These are phyloP conservation scores for Geum urbanum DNA, from an alignment of 306 rosid species.

Conservation along the genomic window DNA sequence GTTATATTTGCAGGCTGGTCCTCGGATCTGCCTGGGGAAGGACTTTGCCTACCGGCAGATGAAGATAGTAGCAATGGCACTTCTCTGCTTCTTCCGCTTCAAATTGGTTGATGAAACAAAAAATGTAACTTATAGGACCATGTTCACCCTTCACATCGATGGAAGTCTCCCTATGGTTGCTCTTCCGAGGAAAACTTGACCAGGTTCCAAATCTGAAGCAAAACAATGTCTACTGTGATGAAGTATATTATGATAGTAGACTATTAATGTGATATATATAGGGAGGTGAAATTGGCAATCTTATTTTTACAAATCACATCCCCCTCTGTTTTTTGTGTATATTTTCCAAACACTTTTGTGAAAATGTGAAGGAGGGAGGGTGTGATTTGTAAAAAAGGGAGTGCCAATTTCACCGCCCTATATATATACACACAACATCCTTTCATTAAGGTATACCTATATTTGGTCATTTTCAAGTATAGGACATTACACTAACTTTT, in stretches of 20 bases:
- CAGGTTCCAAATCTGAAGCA: not conserved
- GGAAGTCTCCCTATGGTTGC: conserved; percentile 53
- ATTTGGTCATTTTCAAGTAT: too few relatives aligned
- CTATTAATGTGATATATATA: not conserved
- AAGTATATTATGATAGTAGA: not conserved
- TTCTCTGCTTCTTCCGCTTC: conserved; percentile 48
- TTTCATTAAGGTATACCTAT: too few relatives aligned
- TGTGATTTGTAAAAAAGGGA: too few relatives aligned
- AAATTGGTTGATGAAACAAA: conserved; percentile 37
- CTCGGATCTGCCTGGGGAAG: conserved; percentile 68
- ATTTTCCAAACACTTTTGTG: too few relatives aligned
- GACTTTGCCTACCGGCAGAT: conserved; percentile 76
- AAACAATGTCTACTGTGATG: not conserved
- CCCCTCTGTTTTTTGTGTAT: too few relatives aligned
- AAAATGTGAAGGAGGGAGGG: too few relatives aligned
- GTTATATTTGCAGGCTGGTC: conserved; percentile 55
- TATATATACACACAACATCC: too few relatives aligned
- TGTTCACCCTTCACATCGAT: conserved; percentile 68
- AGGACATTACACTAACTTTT: too few relatives aligned
- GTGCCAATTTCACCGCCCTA: too few relatives aligned
- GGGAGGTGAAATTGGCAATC: too few relatives aligned
- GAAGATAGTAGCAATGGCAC: conserved; percentile 55
- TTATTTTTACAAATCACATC: too few relatives aligned
- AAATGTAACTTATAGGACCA: conserved; percentile 45
- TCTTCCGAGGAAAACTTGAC: conserved; percentile 31